Base-by-base conservation (phyloP, 2,329 filamentous ascomycete genomes). In the Parafenestella ontariensis region DNA sequence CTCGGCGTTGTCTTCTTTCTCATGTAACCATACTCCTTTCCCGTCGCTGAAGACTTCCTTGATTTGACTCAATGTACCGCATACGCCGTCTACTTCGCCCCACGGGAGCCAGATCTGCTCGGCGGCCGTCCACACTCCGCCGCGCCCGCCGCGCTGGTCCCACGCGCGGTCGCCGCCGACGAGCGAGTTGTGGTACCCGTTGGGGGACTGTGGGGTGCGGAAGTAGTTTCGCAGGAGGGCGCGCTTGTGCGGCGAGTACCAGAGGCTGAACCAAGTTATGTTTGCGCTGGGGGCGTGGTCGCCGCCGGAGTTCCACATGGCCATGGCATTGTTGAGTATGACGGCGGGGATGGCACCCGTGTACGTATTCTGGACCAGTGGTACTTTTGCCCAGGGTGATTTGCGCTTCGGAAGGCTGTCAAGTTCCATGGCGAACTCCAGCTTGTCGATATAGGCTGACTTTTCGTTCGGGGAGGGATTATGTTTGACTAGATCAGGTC, bases 51-150 rank as follows among this genome's bases (percentile, higher is more conserved):
- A 85, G 0, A 83, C 66, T 29, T 76, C 71, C 28, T 80, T 78
- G 20, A 78, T 70, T 2, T 78, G 76, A 11, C 72, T 69, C 26
- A 72, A 26, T 0, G 60, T 60, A 0, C 72, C 72, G 39, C 72
- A 74, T 1, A 74, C 72, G 18, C 72, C 72, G 33, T 74, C 71
- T 5, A 83, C 74, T 21, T 83, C 80, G 6, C 74, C 75, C 71
- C 81, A 82, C 0, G 76, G 75, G 20, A 82, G 54, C 82, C 82
- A 85, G 0, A 61, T 57, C 33, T 76, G 73, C 18, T 75, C 75
- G n/a, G 74, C 70, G 11, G 77, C 78, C 0, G 82, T 83, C 83
- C 83, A 85, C 3, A 83, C 69, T 7, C 83, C 83, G 3, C 82
- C 82, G n/a, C 75, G 76, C 0, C 82, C 82, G 9, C 82, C 82